Evolutionary conservation across 2,329 filamentous ascomycete species (phyloP), one percentile per base, ranked within the genome.

Genomic region (Colletotrichum higginsianum): DNA sequence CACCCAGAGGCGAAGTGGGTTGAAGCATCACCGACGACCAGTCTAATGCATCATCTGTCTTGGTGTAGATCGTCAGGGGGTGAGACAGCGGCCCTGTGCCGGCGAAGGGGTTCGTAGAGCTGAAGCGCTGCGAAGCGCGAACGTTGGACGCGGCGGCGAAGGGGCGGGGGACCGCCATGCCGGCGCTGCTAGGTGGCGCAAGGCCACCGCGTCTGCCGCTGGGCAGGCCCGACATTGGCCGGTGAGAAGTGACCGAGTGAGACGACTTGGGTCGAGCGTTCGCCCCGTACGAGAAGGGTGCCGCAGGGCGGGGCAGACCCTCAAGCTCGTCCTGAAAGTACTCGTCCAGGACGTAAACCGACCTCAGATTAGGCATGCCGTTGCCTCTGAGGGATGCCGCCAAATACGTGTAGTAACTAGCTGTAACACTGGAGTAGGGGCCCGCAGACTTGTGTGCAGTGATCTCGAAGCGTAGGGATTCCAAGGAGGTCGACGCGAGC

Each of bases 271-370:
- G 81, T 4, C 80, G 81, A 66, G 81, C 78, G 67, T 81, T 77
- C 38, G 76, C 75, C 47, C 79, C 81, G 3, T 80, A 82, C 21
- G 81, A 82, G 65, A 83, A 86, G 9, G 80, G 79, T 0, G 84
- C 83, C 42, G 81, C 85, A 0, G 94, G 92, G 1, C 92, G 93
- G 1, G 91, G 83, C 8, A 96, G 86, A 16, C 85, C 86, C 53
- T 95, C 87, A 7, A 98, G 89, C 13, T 92, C 88, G 75, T 97
- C 94, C 2, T 95, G 91, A 79, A 98, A 98, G 61, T 89, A 87
- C 35, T 92, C 89, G 77, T 98, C 95, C 61, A 94, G 92, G 21
- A 98, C 96, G 79, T 97, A 98, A 9, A 98, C 88, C 26, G 91
- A 89, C 46, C 87, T 87, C 11, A 98, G 86, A 46, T 88, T 89